Evolutionary conservation across 352 stramenopile species (phyloP).

Genomic region (Phytophthora citrophthora): DNA sequence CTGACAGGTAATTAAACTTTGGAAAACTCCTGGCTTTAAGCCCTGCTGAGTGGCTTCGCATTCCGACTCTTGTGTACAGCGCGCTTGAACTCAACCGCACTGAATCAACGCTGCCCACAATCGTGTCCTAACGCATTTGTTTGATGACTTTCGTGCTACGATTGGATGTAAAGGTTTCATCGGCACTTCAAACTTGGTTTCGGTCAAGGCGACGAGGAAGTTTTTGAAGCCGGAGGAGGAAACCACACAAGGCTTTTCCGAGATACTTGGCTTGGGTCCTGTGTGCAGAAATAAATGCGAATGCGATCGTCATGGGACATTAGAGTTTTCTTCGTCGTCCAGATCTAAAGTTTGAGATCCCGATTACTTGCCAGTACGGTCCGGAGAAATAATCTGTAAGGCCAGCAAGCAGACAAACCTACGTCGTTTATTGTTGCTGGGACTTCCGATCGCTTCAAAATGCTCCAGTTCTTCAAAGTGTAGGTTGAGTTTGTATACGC

Average conservation of each 20-base stretch:
- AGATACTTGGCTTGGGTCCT: background rate
- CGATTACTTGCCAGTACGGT: slow-evolving; percentile 6
- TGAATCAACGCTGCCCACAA: background rate
- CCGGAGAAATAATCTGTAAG: slow-evolving; percentile 7
- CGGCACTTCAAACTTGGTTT: background rate
- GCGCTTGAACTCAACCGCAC: slow-evolving; percentile 2
- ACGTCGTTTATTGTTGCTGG: slow-evolving; percentile 4
- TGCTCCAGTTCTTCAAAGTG: background rate
- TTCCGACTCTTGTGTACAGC: background rate
- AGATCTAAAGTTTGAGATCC: background rate
- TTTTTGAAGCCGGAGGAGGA: background rate
- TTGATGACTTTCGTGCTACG: background rate
- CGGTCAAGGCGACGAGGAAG: background rate
- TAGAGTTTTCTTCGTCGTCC: background rate
- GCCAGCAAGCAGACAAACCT: background rate
- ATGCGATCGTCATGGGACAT: background rate
- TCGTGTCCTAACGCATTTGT: background rate
- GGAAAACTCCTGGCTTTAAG: background rate
- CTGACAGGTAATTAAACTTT: slow-evolving; percentile 4
- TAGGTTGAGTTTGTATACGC: background rate
- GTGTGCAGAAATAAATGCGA: background rate
- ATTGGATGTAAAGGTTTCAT: slow-evolving; percentile 9
- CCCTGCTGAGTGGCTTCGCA: background rate
- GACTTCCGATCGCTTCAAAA: background rate
- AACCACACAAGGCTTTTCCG: background rate